Evolutionary conservation across 1,139 yeast genomes (phyloP).

Genomic region (Candida gigantensis): DNA sequence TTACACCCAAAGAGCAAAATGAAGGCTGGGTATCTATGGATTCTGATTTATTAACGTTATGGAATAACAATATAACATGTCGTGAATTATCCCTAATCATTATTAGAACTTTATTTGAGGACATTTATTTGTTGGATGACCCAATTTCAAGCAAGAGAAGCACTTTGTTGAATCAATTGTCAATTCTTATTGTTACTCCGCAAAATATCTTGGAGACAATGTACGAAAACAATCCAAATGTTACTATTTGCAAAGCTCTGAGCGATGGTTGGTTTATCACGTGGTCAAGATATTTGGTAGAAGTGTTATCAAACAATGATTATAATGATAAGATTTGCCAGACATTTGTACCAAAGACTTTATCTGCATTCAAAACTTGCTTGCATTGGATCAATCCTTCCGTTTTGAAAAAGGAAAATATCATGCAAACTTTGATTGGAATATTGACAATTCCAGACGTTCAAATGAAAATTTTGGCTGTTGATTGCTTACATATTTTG

Average conservation of each 20-base stretch:
- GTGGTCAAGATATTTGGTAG: slow-evolving; percentile 70
- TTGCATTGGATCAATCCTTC: slow-evolving; percentile 88
- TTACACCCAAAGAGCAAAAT: slow-evolving; percentile 40
- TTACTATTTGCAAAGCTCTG: slow-evolving; percentile 62
- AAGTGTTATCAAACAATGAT: slow-evolving; percentile 42
- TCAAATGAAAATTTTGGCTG: slow-evolving; percentile 76
- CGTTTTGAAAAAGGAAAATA: slow-evolving; percentile 66
- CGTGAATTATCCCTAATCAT: slow-evolving; percentile 79
- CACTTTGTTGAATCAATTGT: slow-evolving; percentile 73
- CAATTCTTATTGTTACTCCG: slow-evolving; percentile 82
- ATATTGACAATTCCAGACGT: slow-evolving; percentile 63
- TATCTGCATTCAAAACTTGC: slow-evolving; percentile 86
- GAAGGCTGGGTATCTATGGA: slow-evolving; percentile 96
- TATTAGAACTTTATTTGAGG: slow-evolving; percentile 87
- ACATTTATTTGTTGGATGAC: slow-evolving; percentile 88
- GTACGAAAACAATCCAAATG: slow-evolving; percentile 71
- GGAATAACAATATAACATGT: slow-evolving; percentile 64
- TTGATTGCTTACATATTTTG: slow-evolving; percentile 86
- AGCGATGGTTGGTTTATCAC: slow-evolving; percentile 83
- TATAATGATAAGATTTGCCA: slow-evolving; percentile 38
- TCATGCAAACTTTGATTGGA: slow-evolving; percentile 62
- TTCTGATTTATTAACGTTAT: slow-evolving; percentile 65
- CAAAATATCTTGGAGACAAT: slow-evolving; percentile 60
- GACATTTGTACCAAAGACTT: slow-evolving; percentile 60
- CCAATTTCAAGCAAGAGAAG: slow-evolving; percentile 83